Evolutionary conservation across 2,329 filamentous ascomycete genomes (phyloP).

Genomic region (Penicillium fuscoglaucum): DNA sequence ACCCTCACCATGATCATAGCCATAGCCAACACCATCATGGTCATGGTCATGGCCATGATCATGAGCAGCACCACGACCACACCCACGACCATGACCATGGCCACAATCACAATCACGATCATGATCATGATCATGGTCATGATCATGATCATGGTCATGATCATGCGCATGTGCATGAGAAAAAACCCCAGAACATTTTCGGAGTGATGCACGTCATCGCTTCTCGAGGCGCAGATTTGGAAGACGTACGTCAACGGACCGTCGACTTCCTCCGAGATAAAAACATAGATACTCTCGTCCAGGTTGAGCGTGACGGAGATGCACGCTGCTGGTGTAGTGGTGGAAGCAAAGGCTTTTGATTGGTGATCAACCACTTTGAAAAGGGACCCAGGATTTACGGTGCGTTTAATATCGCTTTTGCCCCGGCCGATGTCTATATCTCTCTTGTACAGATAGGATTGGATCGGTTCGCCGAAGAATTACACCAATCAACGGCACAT

Average conservation of each 20-base stretch:
- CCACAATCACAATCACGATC: conserved; percentile 21
- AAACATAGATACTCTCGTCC: conserved; percentile 78
- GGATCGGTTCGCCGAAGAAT: conserved; percentile 2
- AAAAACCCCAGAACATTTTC: conserved; percentile 53
- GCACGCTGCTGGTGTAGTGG: conserved; percentile 63
- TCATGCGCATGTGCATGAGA: conserved; percentile 28
- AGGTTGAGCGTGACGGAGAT: conserved; percentile 84
- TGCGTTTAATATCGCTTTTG: neutral
- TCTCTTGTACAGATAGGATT: conserved; percentile 15
- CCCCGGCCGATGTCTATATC: neutral
- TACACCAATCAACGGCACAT: conserved; percentile 9
- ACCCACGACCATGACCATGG: conserved; percentile 31
- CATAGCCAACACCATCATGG: conserved; percentile 34
- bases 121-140: conserved; percentile 31
- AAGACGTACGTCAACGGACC: conserved; percentile 81
- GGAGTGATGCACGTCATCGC: conserved; percentile 87
- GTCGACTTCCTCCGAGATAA: conserved; percentile 67
- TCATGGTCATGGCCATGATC: conserved; percentile 32
- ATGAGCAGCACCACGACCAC: conserved; percentile 31
- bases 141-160: conserved; percentile 15
- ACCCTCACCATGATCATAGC: conserved; percentile 32
- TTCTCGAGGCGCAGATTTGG: conserved; percentile 67
- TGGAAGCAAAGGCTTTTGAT: conserved; percentile 37
- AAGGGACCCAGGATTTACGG: neutral
- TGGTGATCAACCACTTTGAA: neutral